A percentile compares a stretch with the other conserved stretches of the same genome.
Conservation (phyloP, 1,139 yeast genomes). For the Debaryomyces fabryi region DNA sequence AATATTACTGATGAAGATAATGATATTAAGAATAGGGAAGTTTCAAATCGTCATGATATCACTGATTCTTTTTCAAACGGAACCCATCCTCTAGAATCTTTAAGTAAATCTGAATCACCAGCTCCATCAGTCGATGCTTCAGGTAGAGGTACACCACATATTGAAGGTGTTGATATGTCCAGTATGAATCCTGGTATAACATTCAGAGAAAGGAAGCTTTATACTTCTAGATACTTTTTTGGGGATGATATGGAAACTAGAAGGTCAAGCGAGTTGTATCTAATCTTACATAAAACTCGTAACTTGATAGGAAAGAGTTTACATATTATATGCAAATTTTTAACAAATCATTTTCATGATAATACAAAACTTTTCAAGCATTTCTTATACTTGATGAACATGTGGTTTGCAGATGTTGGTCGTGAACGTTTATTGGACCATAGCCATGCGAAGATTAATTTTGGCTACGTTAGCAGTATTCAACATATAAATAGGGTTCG, state of each 20-base stretch:
- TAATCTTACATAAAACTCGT: slow-evolving; percentile 64
- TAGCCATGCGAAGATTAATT: slow-evolving; percentile 46
- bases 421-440: slow-evolving; percentile 66
- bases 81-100: neutral
- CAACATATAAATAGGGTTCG: slow-evolving; percentile 51
- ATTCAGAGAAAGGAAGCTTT: slow-evolving; percentile 61
- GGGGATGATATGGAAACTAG: slow-evolving; percentile 53
- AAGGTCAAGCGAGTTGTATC: slow-evolving; percentile 54
- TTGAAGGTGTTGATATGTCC: slow-evolving; percentile 47
- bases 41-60: slow-evolving; percentile 15
- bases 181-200: slow-evolving; percentile 52
- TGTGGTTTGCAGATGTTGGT: slow-evolving; percentile 87
- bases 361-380: slow-evolving; percentile 72
- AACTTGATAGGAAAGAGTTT: slow-evolving; percentile 66
- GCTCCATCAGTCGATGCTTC: slow-evolving; percentile 31
- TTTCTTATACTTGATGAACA: slow-evolving; percentile 65
- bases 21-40: slow-evolving; percentile 30
- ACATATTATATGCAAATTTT: slow-evolving; percentile 57
- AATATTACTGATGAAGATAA: slow-evolving; percentile 14
- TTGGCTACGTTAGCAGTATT: slow-evolving; percentile 36
- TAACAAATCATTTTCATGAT: slow-evolving; percentile 57
- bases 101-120: slow-evolving; percentile 12
- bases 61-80: neutral
- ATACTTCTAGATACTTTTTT: slow-evolving; percentile 60
- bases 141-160: slow-evolving; percentile 43